Base-by-base conservation (phyloP, 2,329 filamentous ascomycete species). In the Xylaria arbuscula region DNA sequence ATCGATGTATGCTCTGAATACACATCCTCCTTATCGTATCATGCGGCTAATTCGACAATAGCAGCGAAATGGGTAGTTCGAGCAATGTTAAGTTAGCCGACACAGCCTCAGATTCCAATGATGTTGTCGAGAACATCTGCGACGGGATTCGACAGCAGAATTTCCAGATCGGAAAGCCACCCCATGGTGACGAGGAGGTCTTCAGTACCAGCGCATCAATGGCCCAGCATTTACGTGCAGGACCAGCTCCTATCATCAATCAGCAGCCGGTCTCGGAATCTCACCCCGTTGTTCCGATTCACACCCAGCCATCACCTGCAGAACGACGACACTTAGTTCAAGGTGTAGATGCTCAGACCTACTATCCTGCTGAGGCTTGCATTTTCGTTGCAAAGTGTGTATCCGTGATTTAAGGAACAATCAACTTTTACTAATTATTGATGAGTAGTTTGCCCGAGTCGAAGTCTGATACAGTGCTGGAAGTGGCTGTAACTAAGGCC, bases 341-440 rank as follows among this genome's bases (percentile, higher is more conserved):
- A n/a, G 74, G 75, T 10, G 76, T 83, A 2, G 85, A 88, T 72
- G 84, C 86, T 3, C 87, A 89, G 73, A 78, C 79, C 0, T 78
- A 84, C 42, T 87, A 86, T 62, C 84, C 87, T 0, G 82, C 87
- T 0, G 83, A 83, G 8, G 85, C 86, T 47, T 90, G 89, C 73
- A 83, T 90, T 42, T 91, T 91, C 72, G 88, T 90, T 45, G 89
- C 89, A 38, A 91, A 91, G 89, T 90, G 83, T 81, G 86, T 82
- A 13, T 28, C 13, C 9, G 38, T 58, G 19, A 7, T 1, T 36
- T 22, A 60, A 50, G 47, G 62, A 67, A 32, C 54, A 36, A 50
- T 40, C 51, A 11, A 50, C 4, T 9, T 17, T 54, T 48, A 22
- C 51, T 64, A 64, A 65, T 17, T 36, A 45, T n/a, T 15, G 47